A percentile compares a stretch with the other conserved stretches of the same genome.
phyloP scores from a whole-genome alignment of 805 yeast species.

The Kuraishia cidri region DNA sequence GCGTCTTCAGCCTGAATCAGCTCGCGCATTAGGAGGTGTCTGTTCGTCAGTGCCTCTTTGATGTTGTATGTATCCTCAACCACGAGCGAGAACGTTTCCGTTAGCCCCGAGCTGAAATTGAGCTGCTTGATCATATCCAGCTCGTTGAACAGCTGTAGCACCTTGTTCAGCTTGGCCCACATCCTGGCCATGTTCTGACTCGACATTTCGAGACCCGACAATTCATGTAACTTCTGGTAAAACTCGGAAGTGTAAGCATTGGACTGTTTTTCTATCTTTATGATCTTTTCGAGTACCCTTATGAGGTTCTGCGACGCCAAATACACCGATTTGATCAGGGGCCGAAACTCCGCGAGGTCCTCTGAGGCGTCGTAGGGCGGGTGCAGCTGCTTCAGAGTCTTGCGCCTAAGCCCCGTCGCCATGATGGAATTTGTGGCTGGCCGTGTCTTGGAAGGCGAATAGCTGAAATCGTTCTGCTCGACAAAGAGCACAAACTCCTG shows the following conservation, averaged over 20 bases:
- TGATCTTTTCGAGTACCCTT: constrained; percentile 39
- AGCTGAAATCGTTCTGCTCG: constrained; percentile 26
- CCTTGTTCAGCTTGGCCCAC: constrained; percentile 74
- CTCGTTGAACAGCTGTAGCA: constrained; percentile 66
- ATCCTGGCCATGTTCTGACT: constrained; percentile 64
- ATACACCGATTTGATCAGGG: constrained; percentile 72
- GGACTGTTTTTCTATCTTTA: constrained; percentile 49
- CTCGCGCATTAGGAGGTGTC: constrained; percentile 91
- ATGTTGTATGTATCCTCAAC: constrained; percentile 74
- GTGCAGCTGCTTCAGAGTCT: constrained; percentile 83
- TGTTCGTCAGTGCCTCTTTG: constrained; percentile 87
- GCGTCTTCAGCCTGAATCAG: constrained; percentile 68
- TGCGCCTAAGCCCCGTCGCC: constrained; percentile 82
- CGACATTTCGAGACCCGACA: constrained; percentile 33
- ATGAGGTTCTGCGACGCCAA: constrained; percentile 46
- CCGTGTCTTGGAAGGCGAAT: constrained; percentile 27
- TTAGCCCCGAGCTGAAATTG: constrained; percentile 63
- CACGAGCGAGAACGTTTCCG: constrained; percentile 62
- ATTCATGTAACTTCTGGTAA: constrained; percentile 26
- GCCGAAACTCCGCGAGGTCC: constrained; percentile 80
- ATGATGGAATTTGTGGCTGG: constrained; percentile 31
- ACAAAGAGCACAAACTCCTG: constrained; percentile 78
- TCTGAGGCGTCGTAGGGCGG: constrained; percentile 86
- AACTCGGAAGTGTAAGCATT: constrained; percentile 36
- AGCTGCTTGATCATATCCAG: constrained; percentile 63